phyloP scores from a whole-genome alignment of 2,329 filamentous ascomycete genomes.

The Raffaelea deltoideospora region DNA sequence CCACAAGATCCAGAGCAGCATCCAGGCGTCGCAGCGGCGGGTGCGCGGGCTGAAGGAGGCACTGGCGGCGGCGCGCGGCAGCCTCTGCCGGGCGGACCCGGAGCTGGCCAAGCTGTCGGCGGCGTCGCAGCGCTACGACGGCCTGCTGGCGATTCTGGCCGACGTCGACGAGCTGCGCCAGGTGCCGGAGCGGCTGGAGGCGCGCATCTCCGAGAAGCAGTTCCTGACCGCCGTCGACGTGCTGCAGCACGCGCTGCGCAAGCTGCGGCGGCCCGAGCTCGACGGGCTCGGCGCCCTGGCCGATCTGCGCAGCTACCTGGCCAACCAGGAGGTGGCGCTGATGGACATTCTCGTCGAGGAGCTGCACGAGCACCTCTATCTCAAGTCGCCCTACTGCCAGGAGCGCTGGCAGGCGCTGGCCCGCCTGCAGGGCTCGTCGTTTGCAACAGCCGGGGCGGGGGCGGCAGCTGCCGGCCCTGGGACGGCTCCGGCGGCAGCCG shows the following conservation, averaged over 20 bases:
- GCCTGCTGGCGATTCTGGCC: constrained; percentile 67
- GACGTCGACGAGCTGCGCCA: constrained; percentile 78
- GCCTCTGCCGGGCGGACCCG: constrained; percentile 71
- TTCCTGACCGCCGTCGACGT: constrained; percentile 89
- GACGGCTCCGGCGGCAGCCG: background rate
- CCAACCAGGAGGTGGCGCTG: constrained; percentile 80
- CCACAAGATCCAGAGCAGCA: constrained; percentile 93
- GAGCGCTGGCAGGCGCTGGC: constrained; percentile 82
- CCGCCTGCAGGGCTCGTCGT: constrained; percentile 41
- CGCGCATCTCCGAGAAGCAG: constrained; percentile 87
- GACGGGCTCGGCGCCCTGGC: constrained; percentile 80
- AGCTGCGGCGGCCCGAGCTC: constrained; percentile 74
- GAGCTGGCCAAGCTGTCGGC: constrained; percentile 83
- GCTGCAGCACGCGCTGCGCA: constrained; percentile 70
- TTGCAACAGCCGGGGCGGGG: too few species aligned
- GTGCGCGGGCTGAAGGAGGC: constrained; percentile 73
- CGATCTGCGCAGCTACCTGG: constrained; percentile 75
- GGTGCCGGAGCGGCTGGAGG: constrained; percentile 84
- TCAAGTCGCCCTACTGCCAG: constrained; percentile 95
- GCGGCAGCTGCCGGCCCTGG: background rate
- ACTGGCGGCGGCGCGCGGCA: constrained; percentile 64
- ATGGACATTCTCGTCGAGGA: constrained; percentile 97
- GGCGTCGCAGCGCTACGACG: constrained; percentile 80
- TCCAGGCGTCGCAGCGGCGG: constrained; percentile 73
- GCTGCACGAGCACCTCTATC: constrained; percentile 88